These are phyloP conservation scores for Diaporthe velutina DNA, from an alignment of 2,329 filamentous ascomycete species.

Conservation along the genomic window DNA sequence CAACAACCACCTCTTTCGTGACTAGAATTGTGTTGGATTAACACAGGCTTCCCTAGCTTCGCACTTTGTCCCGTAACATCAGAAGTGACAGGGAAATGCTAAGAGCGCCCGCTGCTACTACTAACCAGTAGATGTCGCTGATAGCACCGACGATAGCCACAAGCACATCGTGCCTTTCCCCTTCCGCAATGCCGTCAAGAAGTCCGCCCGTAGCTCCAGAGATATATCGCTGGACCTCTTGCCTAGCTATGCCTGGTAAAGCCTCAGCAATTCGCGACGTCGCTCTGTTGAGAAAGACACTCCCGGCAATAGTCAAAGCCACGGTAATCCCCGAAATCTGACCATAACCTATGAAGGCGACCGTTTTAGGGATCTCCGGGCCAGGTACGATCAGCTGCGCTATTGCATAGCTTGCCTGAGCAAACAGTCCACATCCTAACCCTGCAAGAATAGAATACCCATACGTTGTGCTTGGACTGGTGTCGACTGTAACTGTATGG, in stretches of 20 bases:
- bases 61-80: too few species aligned
- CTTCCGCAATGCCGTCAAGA: background rate
- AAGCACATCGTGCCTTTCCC: too few species aligned
- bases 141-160: too few species aligned
- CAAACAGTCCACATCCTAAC: conserved; percentile 51
- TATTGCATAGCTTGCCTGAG: conserved; percentile 53
- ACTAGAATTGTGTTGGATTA: too few species aligned
- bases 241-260: background rate
- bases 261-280: background rate
- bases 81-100: too few species aligned
- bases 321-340: conserved; percentile 51
- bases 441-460: conserved; percentile 52
- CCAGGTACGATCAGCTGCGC: conserved; percentile 49
- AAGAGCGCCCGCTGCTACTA: too few species aligned
- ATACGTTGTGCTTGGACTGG: conserved; percentile 44
- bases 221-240: background rate
- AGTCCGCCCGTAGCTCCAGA: background rate
- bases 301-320: conserved; percentile 49
- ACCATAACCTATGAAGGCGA: conserved; percentile 52
- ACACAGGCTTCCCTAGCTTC: too few species aligned
- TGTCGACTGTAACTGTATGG: conserved; percentile 43
- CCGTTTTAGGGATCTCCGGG: conserved; percentile 45
- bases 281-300: conserved; percentile 51
- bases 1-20: too few species aligned
- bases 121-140: too few species aligned